Evolutionary conservation across 495 filamentous ascomycete species (phyloP).

Genomic region (Penicillium bovifimosum): DNA sequence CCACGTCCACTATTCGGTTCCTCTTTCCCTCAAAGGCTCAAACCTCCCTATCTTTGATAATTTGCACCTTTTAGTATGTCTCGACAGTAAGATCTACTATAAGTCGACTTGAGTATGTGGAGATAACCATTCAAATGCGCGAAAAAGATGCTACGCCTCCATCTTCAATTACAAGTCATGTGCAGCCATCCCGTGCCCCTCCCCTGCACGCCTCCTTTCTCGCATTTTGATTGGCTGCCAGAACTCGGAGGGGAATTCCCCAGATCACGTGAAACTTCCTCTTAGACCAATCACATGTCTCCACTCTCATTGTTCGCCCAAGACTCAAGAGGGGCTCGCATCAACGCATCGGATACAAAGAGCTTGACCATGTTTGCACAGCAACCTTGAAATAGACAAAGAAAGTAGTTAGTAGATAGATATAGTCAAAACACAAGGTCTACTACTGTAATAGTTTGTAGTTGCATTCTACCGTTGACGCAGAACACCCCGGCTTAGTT

Average conservation of each 20-base stretch:
- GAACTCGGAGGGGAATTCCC: slow-evolving; percentile 17
- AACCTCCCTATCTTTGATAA: no score
- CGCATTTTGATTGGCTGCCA: slow-evolving; percentile 29
- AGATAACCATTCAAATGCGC: slow-evolving; percentile 5
- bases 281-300: not conserved
- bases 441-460: no score
- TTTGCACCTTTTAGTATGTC: no score
- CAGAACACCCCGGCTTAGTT: not conserved
- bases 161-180: slow-evolving; percentile 29
- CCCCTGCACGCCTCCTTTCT: not conserved
- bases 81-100: no score
- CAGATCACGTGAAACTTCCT: slow-evolving; percentile 20
- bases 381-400: not conserved
- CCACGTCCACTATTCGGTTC: no score
- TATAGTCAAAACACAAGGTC: not conserved
- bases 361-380: not conserved
- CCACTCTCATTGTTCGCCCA: not conserved
- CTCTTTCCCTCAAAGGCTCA: no score
- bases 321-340: not conserved
- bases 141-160: not conserved
- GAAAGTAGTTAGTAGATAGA: not conserved
- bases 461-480: not conserved
- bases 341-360: slow-evolving; percentile 1
- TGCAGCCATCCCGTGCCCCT: slow-evolving; percentile 43
- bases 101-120: not conserved